phyloP scores from a whole-genome alignment of 768 basidiomycete species.

The Lyophyllum shimeji region DNA sequence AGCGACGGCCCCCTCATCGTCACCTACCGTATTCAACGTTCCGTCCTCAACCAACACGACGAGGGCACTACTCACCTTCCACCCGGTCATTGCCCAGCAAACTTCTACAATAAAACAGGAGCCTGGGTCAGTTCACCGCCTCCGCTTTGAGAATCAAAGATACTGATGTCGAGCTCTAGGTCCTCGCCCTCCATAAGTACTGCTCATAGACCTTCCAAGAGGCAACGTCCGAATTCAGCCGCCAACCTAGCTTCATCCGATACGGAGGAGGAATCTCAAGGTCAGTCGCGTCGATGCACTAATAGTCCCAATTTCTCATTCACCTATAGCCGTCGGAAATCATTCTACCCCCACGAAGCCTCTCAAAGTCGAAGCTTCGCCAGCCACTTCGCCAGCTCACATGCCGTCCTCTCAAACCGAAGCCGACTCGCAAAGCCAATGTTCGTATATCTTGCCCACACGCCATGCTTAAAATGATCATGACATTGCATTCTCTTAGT shows the following conservation, averaged over 20 bases:
- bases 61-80: conserved; percentile 24
- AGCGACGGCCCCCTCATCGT: conserved; percentile 17
- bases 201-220: conserved; percentile 1
- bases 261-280: conserved; percentile 41
- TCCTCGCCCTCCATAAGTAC: background rate
- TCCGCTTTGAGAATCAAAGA: background rate
- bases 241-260: conserved; percentile 29
- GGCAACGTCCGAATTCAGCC: conserved; percentile 12
- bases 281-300: conserved; percentile 12
- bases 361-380: conserved; percentile 11
- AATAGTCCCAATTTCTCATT: background rate
- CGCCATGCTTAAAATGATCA: background rate
- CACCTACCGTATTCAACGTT: conserved; percentile 21
- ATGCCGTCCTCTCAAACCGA: conserved; percentile 19
- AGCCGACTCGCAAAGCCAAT: conserved; percentile 20
- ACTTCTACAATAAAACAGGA: conserved; percentile 18
- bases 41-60: conserved; percentile 4
- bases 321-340: conserved; percentile 2
- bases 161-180: background rate
- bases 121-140: conserved; percentile 14
- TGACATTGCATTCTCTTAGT: background rate
- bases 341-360: background rate
- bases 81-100: conserved; percentile 14
- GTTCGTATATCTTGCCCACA: background rate
- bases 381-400: conserved; percentile 9